Conservation (phyloP, 2,329 filamentous ascomycete genomes). For the Lasiodiplodia hormozganensis region DNA sequence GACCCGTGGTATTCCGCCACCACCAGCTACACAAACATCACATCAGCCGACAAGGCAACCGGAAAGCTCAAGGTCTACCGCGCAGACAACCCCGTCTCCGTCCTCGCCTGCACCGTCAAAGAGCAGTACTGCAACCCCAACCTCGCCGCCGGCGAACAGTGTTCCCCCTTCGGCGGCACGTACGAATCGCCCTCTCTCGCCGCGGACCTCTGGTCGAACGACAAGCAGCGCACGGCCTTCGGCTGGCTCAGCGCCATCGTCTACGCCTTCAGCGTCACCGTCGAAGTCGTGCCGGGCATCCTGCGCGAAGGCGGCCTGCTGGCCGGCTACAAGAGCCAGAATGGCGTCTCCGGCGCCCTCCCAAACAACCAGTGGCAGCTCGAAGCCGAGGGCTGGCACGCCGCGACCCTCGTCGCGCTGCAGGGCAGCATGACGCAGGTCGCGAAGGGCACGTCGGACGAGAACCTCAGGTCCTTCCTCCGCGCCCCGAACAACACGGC, state of each 20-base stretch:
- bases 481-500: not conserved
- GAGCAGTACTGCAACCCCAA: constrained; percentile 31
- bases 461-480: not conserved
- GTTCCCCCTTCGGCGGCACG: not conserved
- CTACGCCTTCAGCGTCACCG: not conserved
- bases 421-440: constrained; percentile 23
- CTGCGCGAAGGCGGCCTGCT: not conserved
- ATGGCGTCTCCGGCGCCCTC: not conserved
- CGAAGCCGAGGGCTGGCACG: constrained; percentile 31
- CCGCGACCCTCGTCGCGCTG: constrained; percentile 13
- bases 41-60: not conserved
- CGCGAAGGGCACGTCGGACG: not conserved
- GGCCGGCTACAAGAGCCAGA: not conserved
- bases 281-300: not conserved
- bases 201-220: not conserved
- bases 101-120: constrained; percentile 27
- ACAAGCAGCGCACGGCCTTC: too few species aligned
- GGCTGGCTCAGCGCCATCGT: not conserved
- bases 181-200: not conserved
- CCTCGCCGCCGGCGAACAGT: not conserved
- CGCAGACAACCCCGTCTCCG: constrained; percentile 18
- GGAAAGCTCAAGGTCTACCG: not conserved
- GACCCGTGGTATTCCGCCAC: not conserved
- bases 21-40: not conserved
- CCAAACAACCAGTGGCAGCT: constrained; percentile 32